Evolutionary conservation across 2,329 filamentous ascomycete species (phyloP).

Genomic region (Claviceps quebecensis): DNA sequence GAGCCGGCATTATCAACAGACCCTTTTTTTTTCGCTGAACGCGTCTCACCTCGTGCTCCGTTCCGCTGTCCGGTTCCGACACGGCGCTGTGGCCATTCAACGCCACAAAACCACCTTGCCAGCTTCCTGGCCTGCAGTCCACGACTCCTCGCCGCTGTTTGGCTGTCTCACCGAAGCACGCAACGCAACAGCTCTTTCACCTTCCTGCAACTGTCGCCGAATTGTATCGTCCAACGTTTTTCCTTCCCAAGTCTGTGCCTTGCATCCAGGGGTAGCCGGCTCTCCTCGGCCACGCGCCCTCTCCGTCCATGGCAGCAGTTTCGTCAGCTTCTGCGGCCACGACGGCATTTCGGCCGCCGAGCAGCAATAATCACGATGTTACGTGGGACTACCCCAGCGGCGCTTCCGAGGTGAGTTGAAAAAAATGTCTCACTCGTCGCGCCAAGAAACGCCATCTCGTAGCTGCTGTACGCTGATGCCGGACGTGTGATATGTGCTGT

Average conservation of each 20-base stretch:
- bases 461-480: neutral
- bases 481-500: neutral
- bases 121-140: neutral
- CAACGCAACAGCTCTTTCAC: neutral
- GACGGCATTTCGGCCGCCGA: conserved; percentile 32
- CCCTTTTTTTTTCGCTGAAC: neutral
- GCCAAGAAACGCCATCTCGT: neutral
- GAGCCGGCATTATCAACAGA: neutral
- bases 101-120: neutral
- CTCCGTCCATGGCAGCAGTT: conserved; percentile 35
- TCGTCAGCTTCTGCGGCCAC: conserved; percentile 34
- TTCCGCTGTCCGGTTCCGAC: neutral
- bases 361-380: conserved; percentile 33
- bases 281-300: conserved; percentile 9
- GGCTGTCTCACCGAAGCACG: neutral
- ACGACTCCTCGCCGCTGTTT: no score
- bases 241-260: neutral
- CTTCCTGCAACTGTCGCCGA: no score
- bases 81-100: neutral
- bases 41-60: neutral
- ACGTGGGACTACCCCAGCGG: conserved; percentile 28
- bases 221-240: neutral
- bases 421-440: neutral
- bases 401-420: conserved; percentile 24
- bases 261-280: conserved; percentile 14